Conservation (phyloP, 805 yeast genomes). For the Ogataea populi-albae region DNA sequence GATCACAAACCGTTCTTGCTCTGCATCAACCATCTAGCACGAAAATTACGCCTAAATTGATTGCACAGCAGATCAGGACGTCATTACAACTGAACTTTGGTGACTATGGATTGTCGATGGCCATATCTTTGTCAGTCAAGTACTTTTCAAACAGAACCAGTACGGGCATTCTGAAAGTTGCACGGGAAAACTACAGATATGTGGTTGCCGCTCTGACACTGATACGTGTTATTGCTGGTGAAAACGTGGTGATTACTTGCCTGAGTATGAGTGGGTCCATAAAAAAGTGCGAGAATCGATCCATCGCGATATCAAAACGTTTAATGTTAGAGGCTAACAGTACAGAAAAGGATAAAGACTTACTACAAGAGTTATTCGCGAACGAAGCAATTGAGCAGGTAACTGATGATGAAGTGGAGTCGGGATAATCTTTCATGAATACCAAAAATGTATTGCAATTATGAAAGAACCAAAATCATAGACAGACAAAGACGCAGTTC, state of each 20-base stretch:
- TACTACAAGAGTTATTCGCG: slow-evolving; percentile 10
- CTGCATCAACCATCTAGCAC: slow-evolving; percentile 52
- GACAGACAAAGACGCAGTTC: neutral
- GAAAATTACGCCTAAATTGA: slow-evolving; percentile 44
- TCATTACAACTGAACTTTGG: slow-evolving; percentile 69
- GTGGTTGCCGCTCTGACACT: slow-evolving; percentile 67
- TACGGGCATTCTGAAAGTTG: slow-evolving; percentile 79
- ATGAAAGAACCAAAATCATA: too few relatives aligned
- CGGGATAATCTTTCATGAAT: slow-evolving; percentile 5
- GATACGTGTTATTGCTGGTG: slow-evolving; percentile 49
- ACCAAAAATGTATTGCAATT: slow-evolving; percentile 5
- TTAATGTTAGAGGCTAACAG: slow-evolving; percentile 29
- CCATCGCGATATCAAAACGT: slow-evolving; percentile 48
- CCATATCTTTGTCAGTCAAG: slow-evolving; percentile 53
- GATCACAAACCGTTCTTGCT: slow-evolving; percentile 39
- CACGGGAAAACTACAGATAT: slow-evolving; percentile 57
- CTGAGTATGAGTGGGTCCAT: slow-evolving; percentile 83
- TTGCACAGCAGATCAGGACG: slow-evolving; percentile 53
- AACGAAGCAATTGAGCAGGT: too few relatives aligned
- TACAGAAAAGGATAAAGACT: slow-evolving; percentile 8
- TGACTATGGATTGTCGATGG: slow-evolving; percentile 66
- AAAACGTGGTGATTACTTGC: slow-evolving; percentile 54
- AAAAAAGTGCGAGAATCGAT: slow-evolving; percentile 72
- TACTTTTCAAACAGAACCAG: slow-evolving; percentile 80
- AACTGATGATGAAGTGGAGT: slow-evolving; percentile 10